These are phyloP conservation scores for Candolleomyces aberdarensis DNA, from an alignment of 768 basidiomycete species.

Conservation along the genomic window DNA sequence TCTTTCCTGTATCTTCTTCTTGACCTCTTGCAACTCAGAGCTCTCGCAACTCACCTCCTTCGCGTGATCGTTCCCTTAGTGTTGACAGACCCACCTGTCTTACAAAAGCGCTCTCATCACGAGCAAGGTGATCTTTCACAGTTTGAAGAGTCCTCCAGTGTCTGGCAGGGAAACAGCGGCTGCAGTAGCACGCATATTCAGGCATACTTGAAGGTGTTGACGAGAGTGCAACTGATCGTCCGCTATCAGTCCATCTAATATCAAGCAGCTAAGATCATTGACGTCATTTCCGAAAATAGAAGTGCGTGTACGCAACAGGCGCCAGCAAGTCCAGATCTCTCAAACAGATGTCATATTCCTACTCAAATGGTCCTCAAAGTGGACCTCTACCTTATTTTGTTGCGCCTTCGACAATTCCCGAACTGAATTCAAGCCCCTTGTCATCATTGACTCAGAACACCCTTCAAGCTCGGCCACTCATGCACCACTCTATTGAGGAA, in stretches of 20 bases:
- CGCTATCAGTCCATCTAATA: not conserved
- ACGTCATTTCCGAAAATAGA: too few species aligned
- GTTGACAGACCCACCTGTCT: too few species aligned
- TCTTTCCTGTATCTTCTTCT: too few species aligned
- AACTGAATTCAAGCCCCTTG: not conserved
- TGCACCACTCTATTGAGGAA: not conserved
- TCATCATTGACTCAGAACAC: not conserved
- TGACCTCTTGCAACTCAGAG: too few species aligned
- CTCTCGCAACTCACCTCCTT: too few species aligned
- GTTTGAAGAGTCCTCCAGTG: not conserved
- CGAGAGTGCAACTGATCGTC: not conserved
- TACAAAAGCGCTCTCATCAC: not conserved
- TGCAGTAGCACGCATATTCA: not conserved
- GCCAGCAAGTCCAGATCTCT: too few species aligned
- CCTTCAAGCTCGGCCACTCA: not conserved
- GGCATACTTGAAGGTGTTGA: not conserved
- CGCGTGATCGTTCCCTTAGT: too few species aligned
- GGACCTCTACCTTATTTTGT: too few species aligned
- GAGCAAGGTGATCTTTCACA: not conserved
- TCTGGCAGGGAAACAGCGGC: not conserved
- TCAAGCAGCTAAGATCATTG: not conserved
- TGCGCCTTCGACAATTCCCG: not conserved
- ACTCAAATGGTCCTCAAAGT: too few species aligned
- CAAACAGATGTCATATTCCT: too few species aligned
- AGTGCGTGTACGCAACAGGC: too few species aligned